Conservation (phyloP, 2,329 filamentous ascomycete genomes). For the Pseudogymnoascus sp. region DNA sequence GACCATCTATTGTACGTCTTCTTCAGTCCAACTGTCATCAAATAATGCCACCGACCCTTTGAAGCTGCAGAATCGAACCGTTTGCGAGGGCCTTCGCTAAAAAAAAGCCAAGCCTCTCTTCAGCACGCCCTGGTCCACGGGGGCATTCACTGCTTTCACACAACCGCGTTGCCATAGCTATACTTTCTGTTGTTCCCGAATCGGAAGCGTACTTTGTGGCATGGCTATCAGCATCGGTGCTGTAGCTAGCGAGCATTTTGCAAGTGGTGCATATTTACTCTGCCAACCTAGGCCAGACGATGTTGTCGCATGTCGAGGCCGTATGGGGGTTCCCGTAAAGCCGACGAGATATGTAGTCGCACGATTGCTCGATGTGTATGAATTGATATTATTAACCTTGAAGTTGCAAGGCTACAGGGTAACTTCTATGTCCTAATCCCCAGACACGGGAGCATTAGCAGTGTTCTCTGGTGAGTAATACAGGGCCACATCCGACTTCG, state of each 20-base stretch:
- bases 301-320: neutral
- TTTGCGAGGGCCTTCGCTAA: neutral
- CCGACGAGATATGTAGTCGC: neutral
- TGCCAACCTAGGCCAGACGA: neutral
- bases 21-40: neutral
- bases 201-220: neutral
- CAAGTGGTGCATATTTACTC: neutral
- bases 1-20: neutral
- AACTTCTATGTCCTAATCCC: constrained; percentile 7
- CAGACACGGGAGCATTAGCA: constrained; percentile 5
- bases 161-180: neutral
- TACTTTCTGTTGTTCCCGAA: neutral
- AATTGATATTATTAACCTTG: neutral
- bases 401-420: constrained; percentile 3
- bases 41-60: neutral
- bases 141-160: neutral
- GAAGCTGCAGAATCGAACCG: neutral
- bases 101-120: neutral
- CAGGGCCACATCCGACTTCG: constrained; percentile 3
- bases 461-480: neutral
- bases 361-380: neutral
- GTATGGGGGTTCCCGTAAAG: neutral
- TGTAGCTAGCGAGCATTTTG: neutral
- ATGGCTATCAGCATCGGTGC: neutral
- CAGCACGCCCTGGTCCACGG: neutral